A percentile compares a stretch with the other conserved stretches of the same genome.
Conservation (phyloP, 257 asterid species). For the Solanum sejunctum region DNA sequence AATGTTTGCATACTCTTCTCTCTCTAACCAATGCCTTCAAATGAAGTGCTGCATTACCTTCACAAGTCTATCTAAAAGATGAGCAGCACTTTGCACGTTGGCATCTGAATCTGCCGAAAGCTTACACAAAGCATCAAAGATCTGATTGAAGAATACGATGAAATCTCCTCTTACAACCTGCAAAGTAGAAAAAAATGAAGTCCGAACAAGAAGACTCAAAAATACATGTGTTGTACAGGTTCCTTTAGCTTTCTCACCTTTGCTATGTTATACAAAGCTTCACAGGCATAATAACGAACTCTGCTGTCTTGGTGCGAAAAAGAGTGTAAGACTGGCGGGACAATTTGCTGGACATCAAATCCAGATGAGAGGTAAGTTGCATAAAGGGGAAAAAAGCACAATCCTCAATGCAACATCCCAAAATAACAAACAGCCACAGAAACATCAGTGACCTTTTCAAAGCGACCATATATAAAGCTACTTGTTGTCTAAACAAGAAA, state of each 20-base stretch:
- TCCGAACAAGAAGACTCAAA: slow-evolving; percentile 3
- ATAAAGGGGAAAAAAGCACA: background rate
- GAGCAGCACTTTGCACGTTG: slow-evolving; percentile 99
- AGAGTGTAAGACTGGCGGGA: slow-evolving; percentile 83
- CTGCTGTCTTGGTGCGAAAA: slow-evolving; percentile 95
- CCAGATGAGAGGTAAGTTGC: slow-evolving; percentile 4
- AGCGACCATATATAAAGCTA: background rate
- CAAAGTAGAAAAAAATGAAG: slow-evolving; percentile 15
- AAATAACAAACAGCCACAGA: background rate
- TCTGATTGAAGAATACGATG: slow-evolving; percentile 90
- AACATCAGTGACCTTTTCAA: background rate
- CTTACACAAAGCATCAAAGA: slow-evolving; percentile 91
- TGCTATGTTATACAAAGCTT: slow-evolving; percentile 95
- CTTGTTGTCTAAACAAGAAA: background rate
- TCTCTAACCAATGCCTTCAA: background rate
- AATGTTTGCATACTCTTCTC: background rate
- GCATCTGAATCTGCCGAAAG: slow-evolving; percentile 97
- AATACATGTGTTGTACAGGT: background rate
- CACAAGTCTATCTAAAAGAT: slow-evolving; percentile 96
- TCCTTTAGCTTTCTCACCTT: slow-evolving; percentile 41
- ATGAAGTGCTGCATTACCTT: slow-evolving; percentile 34
- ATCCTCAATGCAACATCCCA: background rate
- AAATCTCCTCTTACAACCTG: slow-evolving; percentile 99
- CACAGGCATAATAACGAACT: slow-evolving; percentile 99
- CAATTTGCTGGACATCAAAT: slow-evolving; percentile 66